Evolutionary conservation across 1,139 yeast species (phyloP).

Genomic region (Pichia sp.): DNA sequence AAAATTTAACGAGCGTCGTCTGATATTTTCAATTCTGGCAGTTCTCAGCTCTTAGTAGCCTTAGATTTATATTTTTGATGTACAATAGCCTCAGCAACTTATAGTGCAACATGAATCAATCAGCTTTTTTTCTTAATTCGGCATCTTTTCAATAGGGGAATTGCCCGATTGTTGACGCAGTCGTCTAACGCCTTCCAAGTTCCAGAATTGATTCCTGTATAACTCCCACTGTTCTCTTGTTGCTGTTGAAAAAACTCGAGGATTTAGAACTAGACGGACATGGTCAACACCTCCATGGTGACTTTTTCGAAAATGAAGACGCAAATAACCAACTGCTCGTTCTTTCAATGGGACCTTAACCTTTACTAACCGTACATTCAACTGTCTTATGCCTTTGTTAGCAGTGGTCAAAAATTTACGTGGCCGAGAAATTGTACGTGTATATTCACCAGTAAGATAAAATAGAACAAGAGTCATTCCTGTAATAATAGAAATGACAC

Average conservation of each 20-base stretch:
- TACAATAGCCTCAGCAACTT: too few species aligned
- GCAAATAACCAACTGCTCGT: constrained; percentile 27
- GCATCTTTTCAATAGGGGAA: background rate
- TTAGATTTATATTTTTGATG: too few species aligned
- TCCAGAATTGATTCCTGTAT: constrained; percentile 91
- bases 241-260: constrained; percentile 76
- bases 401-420: constrained; percentile 71
- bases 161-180: constrained; percentile 26
- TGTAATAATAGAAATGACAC: constrained; percentile 61
- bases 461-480: constrained; percentile 67
- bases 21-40: too few species aligned
- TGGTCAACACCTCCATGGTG: constrained; percentile 42
- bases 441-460: constrained; percentile 85
- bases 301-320: constrained; percentile 5
- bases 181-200: constrained; percentile 70
- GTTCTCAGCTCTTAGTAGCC: too few species aligned
- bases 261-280: constrained; percentile 69
- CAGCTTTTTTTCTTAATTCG: background rate
- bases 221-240: constrained; percentile 94
- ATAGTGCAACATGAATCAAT: background rate
- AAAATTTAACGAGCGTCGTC: too few species aligned
- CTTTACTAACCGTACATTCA: constrained; percentile 72
- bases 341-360: constrained; percentile 54
- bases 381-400: constrained; percentile 79
- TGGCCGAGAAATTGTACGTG: constrained; percentile 76